Percentiles rank a stretch among this genome's conserved stretches.
Conservation (phyloP, 495 filamentous ascomycete genomes). For the Letharia columbiana region DNA sequence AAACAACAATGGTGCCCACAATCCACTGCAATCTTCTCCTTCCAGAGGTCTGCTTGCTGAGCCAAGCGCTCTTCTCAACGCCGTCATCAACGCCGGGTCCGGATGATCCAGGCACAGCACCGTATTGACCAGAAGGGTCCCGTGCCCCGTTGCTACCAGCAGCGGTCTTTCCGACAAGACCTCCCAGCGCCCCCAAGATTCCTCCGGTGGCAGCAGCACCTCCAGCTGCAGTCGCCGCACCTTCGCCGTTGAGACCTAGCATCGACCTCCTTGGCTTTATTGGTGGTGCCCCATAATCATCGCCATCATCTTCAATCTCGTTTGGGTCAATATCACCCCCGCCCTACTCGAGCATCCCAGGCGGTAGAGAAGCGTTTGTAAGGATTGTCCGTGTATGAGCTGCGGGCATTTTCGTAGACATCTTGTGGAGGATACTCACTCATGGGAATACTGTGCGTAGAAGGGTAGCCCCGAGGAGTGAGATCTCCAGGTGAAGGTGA, state of each 20-base stretch:
- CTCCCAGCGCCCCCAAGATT: constrained; percentile 35
- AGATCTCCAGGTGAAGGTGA: constrained; percentile 34
- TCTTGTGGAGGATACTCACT: constrained; percentile 29
- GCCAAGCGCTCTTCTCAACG: constrained; percentile 50
- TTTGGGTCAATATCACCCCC: constrained; percentile 61
- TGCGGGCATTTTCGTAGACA: constrained; percentile 29
- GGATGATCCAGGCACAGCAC: constrained; percentile 40
- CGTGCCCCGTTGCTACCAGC: constrained; percentile 19
- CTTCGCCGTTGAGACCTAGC: constrained; percentile 42
- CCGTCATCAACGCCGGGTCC: constrained; percentile 27
- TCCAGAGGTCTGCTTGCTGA: constrained; percentile 46
- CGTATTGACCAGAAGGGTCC: constrained; percentile 39
- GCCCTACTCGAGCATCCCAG: constrained; percentile 42
- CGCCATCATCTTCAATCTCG: constrained; percentile 75
- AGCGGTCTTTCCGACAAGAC: constrained; percentile 32
- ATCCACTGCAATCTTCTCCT: constrained; percentile 67
- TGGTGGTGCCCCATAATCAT: constrained; percentile 57
- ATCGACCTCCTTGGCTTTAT: constrained; percentile 41
- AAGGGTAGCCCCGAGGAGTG: constrained; percentile 31
- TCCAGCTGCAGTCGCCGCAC: constrained; percentile 38
- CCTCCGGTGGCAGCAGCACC: constrained; percentile 51
- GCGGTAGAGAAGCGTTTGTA: constrained; percentile 55
- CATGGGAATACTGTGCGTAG: constrained; percentile 29
- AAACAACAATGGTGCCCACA: constrained; percentile 48
- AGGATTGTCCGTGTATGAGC: constrained; percentile 41